These are phyloP conservation scores for Backusella liffmaniae DNA, from an alignment of 192 early-diverging fungal species.

Conservation along the genomic window DNA sequence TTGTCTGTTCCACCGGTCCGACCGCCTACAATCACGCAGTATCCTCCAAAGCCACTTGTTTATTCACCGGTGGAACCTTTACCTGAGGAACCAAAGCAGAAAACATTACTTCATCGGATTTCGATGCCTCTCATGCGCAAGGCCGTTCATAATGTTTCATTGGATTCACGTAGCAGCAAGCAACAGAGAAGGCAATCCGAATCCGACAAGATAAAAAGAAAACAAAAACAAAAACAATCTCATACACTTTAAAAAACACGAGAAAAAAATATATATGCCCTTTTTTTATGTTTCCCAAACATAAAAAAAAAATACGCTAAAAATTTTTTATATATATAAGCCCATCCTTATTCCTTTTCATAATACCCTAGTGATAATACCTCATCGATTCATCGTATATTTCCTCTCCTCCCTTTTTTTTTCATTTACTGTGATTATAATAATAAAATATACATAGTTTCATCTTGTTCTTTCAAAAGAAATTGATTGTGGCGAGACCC, in stretches of 20 bases:
- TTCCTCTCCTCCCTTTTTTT: neutral
- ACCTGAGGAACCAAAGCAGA: neutral
- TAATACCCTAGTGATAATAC: neutral
- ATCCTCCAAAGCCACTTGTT: constrained; percentile 26
- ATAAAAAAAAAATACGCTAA: neutral
- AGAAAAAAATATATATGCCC: neutral
- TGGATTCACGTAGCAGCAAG: neutral
- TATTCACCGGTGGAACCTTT: constrained; percentile 28
- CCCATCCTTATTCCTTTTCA: neutral
- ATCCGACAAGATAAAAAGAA: neutral
- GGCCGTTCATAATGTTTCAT: neutral
- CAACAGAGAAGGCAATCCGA: constrained; percentile 5
- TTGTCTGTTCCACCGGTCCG: neutral
- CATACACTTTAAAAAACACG: neutral
- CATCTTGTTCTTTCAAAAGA: neutral
- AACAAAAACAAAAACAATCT: constrained; percentile 4
- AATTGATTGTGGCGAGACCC: neutral
- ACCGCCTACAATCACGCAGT: constrained; percentile 27
- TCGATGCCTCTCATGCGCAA: constrained; percentile 15
- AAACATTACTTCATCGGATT: constrained; percentile 15
- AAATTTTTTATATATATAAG: neutral
- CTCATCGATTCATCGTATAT: neutral
- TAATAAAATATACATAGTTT: neutral
- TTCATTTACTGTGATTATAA: neutral
- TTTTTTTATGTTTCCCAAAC: neutral